Conservation (phyloP, 148 eudicot species). For the Heliosperma pusillum region DNA sequence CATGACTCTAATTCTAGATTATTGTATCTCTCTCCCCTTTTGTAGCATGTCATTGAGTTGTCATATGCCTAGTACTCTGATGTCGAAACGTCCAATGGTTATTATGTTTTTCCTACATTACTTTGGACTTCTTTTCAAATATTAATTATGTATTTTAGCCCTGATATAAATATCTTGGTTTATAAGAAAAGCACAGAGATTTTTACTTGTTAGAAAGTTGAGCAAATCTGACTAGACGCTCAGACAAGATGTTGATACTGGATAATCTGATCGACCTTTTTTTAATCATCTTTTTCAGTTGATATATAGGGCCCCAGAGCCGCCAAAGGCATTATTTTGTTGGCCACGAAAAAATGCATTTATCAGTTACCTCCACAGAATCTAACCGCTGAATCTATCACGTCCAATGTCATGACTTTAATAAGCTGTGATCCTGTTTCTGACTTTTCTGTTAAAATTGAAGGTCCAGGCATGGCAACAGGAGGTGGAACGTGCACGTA, state of each 20-base stretch:
- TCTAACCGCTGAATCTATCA: neutral
- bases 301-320: neutral
- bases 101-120: neutral
- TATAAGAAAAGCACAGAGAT: neutral
- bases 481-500: slow-evolving; percentile 97
- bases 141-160: neutral
- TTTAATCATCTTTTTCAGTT: no score
- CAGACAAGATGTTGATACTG: no score
- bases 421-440: neutral
- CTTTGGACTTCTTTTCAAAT: neutral
- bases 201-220: neutral
- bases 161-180: neutral
- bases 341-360: neutral
- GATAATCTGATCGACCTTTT: no score
- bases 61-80: neutral
- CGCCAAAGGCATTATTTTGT: neutral
- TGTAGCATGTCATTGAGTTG: neutral
- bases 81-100: neutral
- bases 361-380: neutral
- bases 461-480: slow-evolving; percentile 99
- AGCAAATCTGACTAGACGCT: neutral
- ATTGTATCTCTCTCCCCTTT: neutral
- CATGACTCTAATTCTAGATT: slow-evolving; percentile 1
- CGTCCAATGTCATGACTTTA: neutral
- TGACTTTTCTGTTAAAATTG: slow-evolving; percentile 27